A percentile compares a stretch with the other conserved stretches of the same genome.
Conservation (phyloP, 257 asterid species). For the Przewalskia tangutica region DNA sequence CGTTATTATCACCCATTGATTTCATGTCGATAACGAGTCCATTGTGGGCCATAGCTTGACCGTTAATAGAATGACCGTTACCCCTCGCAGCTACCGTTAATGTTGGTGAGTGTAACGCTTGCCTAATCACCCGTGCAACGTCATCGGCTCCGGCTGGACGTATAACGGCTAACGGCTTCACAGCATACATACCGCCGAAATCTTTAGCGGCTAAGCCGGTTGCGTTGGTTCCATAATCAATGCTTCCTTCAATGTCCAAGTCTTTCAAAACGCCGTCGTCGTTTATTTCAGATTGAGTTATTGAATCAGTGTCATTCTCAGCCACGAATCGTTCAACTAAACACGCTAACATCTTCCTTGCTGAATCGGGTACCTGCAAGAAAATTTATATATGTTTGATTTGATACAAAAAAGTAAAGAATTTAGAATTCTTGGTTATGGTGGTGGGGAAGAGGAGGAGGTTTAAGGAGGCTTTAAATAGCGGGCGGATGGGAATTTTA, state of each 20-base stretch:
- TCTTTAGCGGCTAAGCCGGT: conserved; percentile 34
- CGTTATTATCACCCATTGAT: conserved; percentile 18
- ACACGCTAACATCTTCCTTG: conserved; percentile 49
- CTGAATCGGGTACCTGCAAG: neutral
- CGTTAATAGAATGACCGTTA: conserved; percentile 93
- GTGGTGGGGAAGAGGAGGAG: neutral
- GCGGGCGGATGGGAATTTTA: neutral
- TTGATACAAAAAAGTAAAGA: neutral
- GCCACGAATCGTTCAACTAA: conserved; percentile 43
- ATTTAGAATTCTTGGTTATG: neutral
- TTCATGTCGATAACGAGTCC: conserved; percentile 70
- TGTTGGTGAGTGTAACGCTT: conserved; percentile 37
- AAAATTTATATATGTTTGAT: neutral
- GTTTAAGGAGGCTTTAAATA: conserved; percentile 5
- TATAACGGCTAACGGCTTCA: conserved; percentile 58
- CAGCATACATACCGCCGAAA: conserved; percentile 59
- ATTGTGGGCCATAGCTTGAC: conserved; percentile 83
- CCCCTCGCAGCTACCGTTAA: conserved; percentile 92
- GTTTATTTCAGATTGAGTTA: conserved; percentile 24
- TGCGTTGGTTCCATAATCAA: conserved; percentile 21
- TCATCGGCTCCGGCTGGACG: conserved; percentile 42
- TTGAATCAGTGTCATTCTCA: conserved; percentile 46
- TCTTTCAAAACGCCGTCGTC: conserved; percentile 26
- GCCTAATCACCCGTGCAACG: conserved; percentile 42
- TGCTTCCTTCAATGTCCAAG: conserved; percentile 35